Percentiles rank a stretch among this genome's conserved stretches.
These are phyloP conservation scores for Pharnaceum exiguum DNA, from an alignment of 148 eudicot genomes.

Conservation along the genomic window DNA sequence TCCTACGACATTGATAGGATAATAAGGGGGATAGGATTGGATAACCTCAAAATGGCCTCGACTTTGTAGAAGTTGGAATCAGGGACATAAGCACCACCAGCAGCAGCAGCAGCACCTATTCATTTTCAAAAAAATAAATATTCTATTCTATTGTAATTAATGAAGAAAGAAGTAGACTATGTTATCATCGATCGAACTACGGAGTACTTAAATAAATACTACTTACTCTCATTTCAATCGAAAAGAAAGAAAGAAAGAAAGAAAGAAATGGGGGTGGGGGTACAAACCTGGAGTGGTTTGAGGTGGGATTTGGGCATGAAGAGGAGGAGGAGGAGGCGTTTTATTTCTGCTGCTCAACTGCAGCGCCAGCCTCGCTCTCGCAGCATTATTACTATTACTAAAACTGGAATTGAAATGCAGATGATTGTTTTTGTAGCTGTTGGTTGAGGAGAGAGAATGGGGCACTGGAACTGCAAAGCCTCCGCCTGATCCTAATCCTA, in stretches of 20 bases:
- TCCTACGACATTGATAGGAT: too few relatives aligned
- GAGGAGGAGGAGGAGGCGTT: conserved; percentile 22
- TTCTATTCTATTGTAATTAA: too few relatives aligned
- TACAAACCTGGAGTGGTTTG: conserved; percentile 38
- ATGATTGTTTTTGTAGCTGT: too few relatives aligned
- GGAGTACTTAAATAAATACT: too few relatives aligned
- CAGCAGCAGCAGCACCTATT: neutral
- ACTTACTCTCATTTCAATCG: neutral
- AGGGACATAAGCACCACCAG: conserved; percentile 33
- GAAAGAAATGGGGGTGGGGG: neutral
- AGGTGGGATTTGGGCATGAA: conserved; percentile 41
- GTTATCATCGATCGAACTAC: too few relatives aligned
- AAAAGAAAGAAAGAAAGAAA: neutral
- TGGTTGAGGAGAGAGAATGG: conserved; percentile 16
- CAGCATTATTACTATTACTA: too few relatives aligned
- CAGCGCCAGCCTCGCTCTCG: too few relatives aligned
- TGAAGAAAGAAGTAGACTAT: too few relatives aligned
- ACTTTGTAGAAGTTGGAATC: conserved; percentile 81
- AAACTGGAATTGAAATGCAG: too few relatives aligned
- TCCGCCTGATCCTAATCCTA: too few relatives aligned
- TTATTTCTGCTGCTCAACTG: conserved; percentile 22
- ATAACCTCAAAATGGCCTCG: conserved; percentile 78
- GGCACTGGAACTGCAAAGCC: conserved; percentile 8
- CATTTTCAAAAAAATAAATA: neutral
- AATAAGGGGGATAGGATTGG: neutral